Evolutionary conservation across 805 yeast species (phyloP), one percentile per base, ranked within the genome.

Genomic region (Saturnispora besseyi): DNA sequence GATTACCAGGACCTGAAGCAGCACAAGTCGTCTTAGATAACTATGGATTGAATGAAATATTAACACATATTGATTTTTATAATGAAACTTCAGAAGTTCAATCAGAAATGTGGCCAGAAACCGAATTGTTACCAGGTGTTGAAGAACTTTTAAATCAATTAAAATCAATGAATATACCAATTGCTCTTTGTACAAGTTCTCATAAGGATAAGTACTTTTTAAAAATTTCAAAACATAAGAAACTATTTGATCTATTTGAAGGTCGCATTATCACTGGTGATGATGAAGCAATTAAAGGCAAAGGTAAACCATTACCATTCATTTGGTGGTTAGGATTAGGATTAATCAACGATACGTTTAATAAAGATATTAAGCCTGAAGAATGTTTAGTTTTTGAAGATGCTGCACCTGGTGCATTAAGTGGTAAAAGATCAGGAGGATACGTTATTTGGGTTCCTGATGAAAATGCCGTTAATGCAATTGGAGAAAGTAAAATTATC

Each of bases 381-480:
- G 96, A 93, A 59, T 86, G 95, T 59, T 65, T 93, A 31, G 84
- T 93, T 2, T 93, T 93, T 65, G 99, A 93, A 70, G 99, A 93
- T 67, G 98, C 96, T 3, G 72, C 89, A 41, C 90, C 96, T 0
- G 99, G 99, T 3, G 91, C 91, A 22, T 61, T 71, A 15, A 83
- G 96, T 3, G 99, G 96, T 12, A 76, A 75, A 50, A 81, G 85
- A 15, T 88, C 96, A 33, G 90, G 89, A 10, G 85, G 87, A 12
- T 75, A 74, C 49, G 96, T 91, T n/a, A 76, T 91, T 44, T 93
- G 98, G 99, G 84, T 90, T 12, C 98, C 99, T 9, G 91, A 91
- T 65, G 74, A 75, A 26, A 78, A 85, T 51, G 95, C 95, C 0
- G 60, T 77, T 32, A 69, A 72, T 18, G 75, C 77, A 7, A 65